Evolutionary conservation across 768 basidiomycete species (phyloP).

Genomic region (Pisolithus tinctorius): DNA sequence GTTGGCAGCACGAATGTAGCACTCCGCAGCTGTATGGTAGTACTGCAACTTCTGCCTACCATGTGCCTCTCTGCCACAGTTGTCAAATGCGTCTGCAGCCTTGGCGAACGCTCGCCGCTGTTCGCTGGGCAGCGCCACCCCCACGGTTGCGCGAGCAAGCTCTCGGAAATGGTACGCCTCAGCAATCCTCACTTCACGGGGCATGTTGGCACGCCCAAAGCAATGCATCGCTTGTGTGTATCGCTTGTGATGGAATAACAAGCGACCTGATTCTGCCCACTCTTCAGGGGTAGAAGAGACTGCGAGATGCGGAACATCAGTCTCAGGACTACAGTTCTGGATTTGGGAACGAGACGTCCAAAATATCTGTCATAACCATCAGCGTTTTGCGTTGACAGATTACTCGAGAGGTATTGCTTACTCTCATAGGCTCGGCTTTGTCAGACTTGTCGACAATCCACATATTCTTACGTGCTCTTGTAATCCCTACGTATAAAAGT

Average conservation of each 20-base stretch:
- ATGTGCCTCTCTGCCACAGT: constrained; percentile 30
- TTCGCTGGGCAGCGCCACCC: constrained; percentile 17
- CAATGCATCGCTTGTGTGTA: constrained; percentile 51
- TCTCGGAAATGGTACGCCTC: constrained; percentile 50
- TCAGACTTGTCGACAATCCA: constrained; percentile 64
- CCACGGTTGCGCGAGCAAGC: constrained; percentile 33
- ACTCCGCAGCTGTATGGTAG: constrained; percentile 39
- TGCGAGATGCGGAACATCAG: constrained; percentile 47
- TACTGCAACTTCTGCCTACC: constrained; percentile 29
- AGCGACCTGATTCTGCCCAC: constrained; percentile 36
- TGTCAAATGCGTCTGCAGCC: constrained; percentile 46
- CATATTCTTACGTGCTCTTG: constrained; percentile 59
- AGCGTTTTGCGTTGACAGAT: constrained; percentile 22
- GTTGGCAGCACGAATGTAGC: constrained; percentile 36
- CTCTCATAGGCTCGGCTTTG: constrained; percentile 52
- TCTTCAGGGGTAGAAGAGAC: constrained; percentile 44
- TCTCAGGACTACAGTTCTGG: constrained; percentile 41
- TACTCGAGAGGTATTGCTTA: constrained; percentile 15
- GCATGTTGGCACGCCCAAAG: constrained; percentile 41
- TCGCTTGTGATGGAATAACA: constrained; percentile 32
- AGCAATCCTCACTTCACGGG: constrained; percentile 39
- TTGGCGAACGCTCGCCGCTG: constrained; percentile 32
- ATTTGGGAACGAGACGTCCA: constrained; percentile 45
- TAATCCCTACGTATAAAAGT: constrained; percentile 63
- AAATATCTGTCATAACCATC: constrained; percentile 36